Percentiles rank a stretch among this genome's conserved stretches.
phyloP scores from a whole-genome alignment of 2,329 filamentous ascomycete genomes.

The Claviceps digitariae region DNA sequence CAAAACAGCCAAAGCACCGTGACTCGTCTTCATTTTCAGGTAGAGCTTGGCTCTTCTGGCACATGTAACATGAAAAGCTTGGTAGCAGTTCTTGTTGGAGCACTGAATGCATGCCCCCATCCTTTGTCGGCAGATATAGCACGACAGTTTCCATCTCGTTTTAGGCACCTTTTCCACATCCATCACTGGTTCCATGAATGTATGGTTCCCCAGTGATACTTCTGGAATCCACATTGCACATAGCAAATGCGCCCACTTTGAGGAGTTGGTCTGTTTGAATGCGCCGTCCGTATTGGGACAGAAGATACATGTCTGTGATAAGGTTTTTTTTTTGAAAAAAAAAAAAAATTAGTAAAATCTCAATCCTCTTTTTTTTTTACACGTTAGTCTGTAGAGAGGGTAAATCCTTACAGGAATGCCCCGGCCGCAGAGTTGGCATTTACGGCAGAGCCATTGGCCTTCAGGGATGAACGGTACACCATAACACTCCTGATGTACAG shows the following conservation, averaged over 20 bases:
- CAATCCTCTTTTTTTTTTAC: not conserved
- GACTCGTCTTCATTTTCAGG: constrained; percentile 90
- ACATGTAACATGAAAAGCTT: constrained; percentile 95
- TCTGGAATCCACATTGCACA: constrained; percentile 99
- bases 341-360: too few species aligned
- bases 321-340: not conserved
- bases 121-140: constrained; percentile 92
- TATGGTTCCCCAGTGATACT: constrained; percentile 86
- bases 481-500: constrained; percentile 97
- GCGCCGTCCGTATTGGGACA: constrained; percentile 95
- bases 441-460: constrained; percentile 94
- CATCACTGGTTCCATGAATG: constrained; percentile 96
- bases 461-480: constrained; percentile 97
- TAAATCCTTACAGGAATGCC: constrained; percentile 57
- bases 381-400: not conserved
- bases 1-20: constrained; percentile 63
- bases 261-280: constrained; percentile 94
- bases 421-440: constrained; percentile 89
- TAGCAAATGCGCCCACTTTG: constrained; percentile 91
- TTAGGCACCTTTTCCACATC: constrained; percentile 96
- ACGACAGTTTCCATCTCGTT: constrained; percentile 81
- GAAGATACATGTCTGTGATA: constrained; percentile 89
- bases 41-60: constrained; percentile 77
- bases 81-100: constrained; percentile 92
- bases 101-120: constrained; percentile 99